phyloP scores from a whole-genome alignment of 75 land plant genomes.

The Pinus tabuliformis region DNA sequence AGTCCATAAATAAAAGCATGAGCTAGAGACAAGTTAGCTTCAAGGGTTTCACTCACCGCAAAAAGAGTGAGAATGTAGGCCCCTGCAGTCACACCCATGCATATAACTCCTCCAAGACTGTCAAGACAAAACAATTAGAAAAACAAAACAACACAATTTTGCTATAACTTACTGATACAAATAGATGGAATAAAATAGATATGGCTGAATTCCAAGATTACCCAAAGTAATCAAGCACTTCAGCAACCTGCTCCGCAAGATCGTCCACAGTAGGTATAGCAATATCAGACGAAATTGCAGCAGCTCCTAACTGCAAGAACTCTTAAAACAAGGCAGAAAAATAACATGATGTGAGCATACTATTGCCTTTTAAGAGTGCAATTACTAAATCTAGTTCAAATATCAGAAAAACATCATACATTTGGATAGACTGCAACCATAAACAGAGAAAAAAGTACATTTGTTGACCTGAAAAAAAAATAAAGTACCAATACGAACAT shows the following conservation, averaged over 20 bases:
- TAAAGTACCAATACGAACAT: slow-evolving; percentile 48
- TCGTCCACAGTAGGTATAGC: slow-evolving; percentile 63
- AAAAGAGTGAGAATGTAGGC: slow-evolving; percentile 88
- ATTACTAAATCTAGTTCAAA: not conserved
- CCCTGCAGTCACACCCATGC: slow-evolving; percentile 93
- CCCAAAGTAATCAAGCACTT: slow-evolving; percentile 86
- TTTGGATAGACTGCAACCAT: not conserved
- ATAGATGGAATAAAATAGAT: not conserved
- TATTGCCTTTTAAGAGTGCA: not conserved
- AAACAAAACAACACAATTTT: not conserved
- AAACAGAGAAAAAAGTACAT: slow-evolving; percentile 3
- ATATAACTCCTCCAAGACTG: slow-evolving; percentile 82
- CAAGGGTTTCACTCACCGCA: slow-evolving; percentile 53
- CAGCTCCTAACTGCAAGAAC: slow-evolving; percentile 80
- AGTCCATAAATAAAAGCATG: not conserved
- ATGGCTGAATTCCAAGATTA: slow-evolving; percentile 6
- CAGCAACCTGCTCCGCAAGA: slow-evolving; percentile 87
- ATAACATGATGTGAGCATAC: slow-evolving; percentile 10
- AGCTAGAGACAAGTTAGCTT: not conserved
- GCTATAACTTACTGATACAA: not conserved
- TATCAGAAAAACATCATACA: not conserved
- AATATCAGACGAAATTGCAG: slow-evolving; percentile 52
- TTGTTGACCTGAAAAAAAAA: not conserved
- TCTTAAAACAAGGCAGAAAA: slow-evolving; percentile 29
- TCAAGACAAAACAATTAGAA: not conserved